Evolutionary conservation across 495 filamentous ascomycete species (phyloP).

Genomic region (Lindgomyces ingoldianus): DNA sequence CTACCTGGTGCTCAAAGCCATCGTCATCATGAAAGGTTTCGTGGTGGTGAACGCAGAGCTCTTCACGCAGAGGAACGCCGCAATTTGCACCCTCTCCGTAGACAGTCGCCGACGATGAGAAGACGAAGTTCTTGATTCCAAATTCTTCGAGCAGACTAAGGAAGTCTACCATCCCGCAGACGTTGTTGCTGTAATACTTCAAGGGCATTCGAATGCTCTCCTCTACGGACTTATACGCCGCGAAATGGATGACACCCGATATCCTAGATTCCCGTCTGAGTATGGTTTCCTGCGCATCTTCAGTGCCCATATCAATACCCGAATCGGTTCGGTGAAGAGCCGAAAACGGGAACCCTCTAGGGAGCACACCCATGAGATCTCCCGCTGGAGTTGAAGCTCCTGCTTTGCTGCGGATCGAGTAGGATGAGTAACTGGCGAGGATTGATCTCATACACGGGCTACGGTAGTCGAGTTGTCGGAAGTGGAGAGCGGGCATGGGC

Average conservation of each 20-base stretch:
- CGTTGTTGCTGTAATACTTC: conserved; percentile 67
- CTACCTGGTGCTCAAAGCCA: conserved; percentile 41
- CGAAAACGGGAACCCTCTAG: conserved; percentile 11
- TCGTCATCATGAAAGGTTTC: conserved; percentile 42
- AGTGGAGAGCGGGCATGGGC: conserved; percentile 54
- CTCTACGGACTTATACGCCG: conserved; percentile 60
- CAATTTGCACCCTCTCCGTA: conserved; percentile 60
- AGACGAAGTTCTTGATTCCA: conserved; percentile 66
- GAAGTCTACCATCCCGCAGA: conserved; percentile 63
- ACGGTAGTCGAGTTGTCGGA: conserved; percentile 62
- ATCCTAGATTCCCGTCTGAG: conserved; percentile 50
- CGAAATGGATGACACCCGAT: conserved; percentile 64
- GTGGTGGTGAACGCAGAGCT: conserved; percentile 60
- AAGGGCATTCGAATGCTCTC: conserved; percentile 57
- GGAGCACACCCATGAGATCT: background rate
- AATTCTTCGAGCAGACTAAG: conserved; percentile 56
- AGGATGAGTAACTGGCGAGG: conserved; percentile 30
- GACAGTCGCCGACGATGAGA: conserved; percentile 66
- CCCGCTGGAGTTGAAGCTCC: conserved; percentile 1
- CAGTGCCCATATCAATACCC: conserved; percentile 30
- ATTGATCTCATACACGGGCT: conserved; percentile 40
- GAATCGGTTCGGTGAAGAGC: conserved; percentile 33
- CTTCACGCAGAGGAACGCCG: conserved; percentile 58
- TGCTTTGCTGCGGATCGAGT: conserved; percentile 12
- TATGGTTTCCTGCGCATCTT: conserved; percentile 16